Percentiles rank a stretch among this genome's conserved stretches.
These are phyloP conservation scores for Craspedostauros australis DNA, from an alignment of 108 stramenopile genomes.

Conservation along the genomic window DNA sequence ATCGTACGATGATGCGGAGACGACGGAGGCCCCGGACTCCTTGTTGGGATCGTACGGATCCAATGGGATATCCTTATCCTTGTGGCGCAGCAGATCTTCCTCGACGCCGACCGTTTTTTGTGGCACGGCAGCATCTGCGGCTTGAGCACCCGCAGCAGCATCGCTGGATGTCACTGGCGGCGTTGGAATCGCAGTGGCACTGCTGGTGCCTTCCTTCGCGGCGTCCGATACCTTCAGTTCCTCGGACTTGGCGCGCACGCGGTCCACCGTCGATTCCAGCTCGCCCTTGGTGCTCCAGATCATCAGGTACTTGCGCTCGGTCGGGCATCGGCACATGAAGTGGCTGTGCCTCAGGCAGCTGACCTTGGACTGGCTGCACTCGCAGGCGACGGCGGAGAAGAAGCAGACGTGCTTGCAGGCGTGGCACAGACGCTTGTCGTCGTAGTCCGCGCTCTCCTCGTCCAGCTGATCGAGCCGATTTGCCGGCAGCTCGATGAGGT, in stretches of 20 bases:
- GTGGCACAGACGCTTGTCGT: slow-evolving; percentile 87
- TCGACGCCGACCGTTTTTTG: too few relatives aligned
- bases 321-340: slow-evolving; percentile 80
- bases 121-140: too few relatives aligned
- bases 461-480: slow-evolving; percentile 79
- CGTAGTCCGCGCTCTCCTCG: slow-evolving; percentile 83
- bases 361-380: slow-evolving; percentile 82
- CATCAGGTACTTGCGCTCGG: slow-evolving; percentile 67
- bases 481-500: slow-evolving; percentile 49
- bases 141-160: too few relatives aligned
- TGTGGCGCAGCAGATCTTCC: too few relatives aligned
- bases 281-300: slow-evolving; percentile 68
- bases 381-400: slow-evolving; percentile 92
- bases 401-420: slow-evolving; percentile 90
- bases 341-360: slow-evolving; percentile 84
- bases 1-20: too few relatives aligned
- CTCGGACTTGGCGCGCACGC: slow-evolving; percentile 46
- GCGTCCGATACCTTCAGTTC: slow-evolving; percentile 39
- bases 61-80: too few relatives aligned
- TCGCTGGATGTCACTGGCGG: too few relatives aligned
- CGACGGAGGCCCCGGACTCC: too few relatives aligned
- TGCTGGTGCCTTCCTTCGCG: too few relatives aligned
- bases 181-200: too few relatives aligned
- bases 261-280: slow-evolving; percentile 43
- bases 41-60: too few relatives aligned